These are phyloP conservation scores for Eucalyptus albens DNA, from an alignment of 345 rosid genomes.

Conservation along the genomic window DNA sequence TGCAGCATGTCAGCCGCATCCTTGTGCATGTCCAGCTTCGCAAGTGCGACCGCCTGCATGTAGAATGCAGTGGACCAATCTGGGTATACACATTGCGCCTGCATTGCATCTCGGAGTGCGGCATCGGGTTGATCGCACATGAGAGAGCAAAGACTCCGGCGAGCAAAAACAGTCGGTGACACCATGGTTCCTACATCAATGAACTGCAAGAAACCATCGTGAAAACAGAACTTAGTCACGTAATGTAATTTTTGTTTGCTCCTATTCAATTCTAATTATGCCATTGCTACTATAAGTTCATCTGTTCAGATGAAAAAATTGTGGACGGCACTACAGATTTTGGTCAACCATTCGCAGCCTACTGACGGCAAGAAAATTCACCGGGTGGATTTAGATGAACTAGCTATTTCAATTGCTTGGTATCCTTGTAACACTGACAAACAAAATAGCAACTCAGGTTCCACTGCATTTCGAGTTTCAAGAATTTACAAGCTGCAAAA, in stretches of 20 bases:
- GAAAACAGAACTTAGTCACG: neutral
- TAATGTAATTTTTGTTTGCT: neutral
- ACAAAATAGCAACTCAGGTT: neutral
- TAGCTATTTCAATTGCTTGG: neutral
- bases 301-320: neutral
- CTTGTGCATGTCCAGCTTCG: constrained; percentile 79
- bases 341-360: neutral
- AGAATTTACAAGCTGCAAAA: neutral
- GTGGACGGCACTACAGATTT: neutral
- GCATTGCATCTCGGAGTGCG: constrained; percentile 92
- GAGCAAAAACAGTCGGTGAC: constrained; percentile 75
- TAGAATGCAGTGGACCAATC: constrained; percentile 91
- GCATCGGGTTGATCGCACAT: constrained; percentile 76
- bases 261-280: neutral
- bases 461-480: neutral
- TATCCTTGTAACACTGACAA: neutral
- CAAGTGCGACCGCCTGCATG: constrained; percentile 80
- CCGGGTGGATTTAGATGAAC: neutral
- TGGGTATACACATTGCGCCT: constrained; percentile 77
- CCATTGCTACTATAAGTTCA: neutral
- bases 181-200: constrained; percentile 77
- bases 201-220: constrained; percentile 28
- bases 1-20: constrained; percentile 74
- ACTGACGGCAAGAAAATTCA: neutral
- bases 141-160: constrained; percentile 72